Conservation (phyloP, 2,329 filamentous ascomycete species). For the Neonectria sp. region DNA sequence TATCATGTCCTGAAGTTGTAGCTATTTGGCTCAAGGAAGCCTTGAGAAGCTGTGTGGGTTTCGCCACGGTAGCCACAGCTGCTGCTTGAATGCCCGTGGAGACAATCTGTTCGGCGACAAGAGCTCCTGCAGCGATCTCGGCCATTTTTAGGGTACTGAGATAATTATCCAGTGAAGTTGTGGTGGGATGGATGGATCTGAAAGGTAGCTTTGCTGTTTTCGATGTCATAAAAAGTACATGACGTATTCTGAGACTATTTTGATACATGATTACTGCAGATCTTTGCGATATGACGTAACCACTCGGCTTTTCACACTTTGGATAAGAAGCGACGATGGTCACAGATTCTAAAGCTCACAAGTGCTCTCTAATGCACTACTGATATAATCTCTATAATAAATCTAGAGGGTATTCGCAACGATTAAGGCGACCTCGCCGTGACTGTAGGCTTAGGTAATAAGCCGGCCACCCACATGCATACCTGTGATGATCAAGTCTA, state of each 20-base stretch:
- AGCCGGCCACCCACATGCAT: too few relatives aligned
- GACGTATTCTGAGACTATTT: neutral
- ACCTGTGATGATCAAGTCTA: too few relatives aligned
- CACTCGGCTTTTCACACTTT: neutral
- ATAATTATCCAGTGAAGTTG: neutral
- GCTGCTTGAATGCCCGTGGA: conserved; percentile 40
- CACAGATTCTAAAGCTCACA: too few relatives aligned
- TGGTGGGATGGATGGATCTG: neutral
- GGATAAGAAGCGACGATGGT: too few relatives aligned
- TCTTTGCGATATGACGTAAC: neutral
- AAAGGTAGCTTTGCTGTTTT: neutral
- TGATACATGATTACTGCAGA: neutral
- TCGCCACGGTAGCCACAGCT: conserved; percentile 34
- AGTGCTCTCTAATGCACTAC: too few relatives aligned
- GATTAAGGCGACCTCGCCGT: too few relatives aligned
- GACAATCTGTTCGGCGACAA: conserved; percentile 39
- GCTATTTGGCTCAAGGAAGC: conserved; percentile 42
- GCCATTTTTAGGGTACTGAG: conserved; percentile 29
- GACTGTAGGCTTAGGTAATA: too few relatives aligned
- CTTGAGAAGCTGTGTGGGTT: conserved; percentile 38
- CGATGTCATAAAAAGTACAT: neutral
- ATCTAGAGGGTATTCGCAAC: too few relatives aligned
- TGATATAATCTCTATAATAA: too few relatives aligned
- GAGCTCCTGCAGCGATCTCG: conserved; percentile 39
- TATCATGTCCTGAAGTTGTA: conserved; percentile 25